These are phyloP conservation scores for Dittrichia graveolens DNA, from an alignment of 129 eudicot species.

Conservation along the genomic window DNA sequence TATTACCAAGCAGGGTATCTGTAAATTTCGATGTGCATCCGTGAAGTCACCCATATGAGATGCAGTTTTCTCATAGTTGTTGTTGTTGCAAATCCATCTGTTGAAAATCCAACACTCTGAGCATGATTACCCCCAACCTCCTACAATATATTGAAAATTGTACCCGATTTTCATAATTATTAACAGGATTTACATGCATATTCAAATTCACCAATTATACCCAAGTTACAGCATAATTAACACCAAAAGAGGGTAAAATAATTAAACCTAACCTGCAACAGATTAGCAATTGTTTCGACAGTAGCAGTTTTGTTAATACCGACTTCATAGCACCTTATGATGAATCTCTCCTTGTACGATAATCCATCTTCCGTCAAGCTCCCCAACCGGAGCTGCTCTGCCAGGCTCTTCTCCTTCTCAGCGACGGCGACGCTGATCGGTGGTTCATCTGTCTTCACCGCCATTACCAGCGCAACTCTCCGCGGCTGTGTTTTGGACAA, in stretches of 20 bases:
- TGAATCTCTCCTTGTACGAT: slow-evolving; percentile 83
- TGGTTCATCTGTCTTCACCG: slow-evolving; percentile 31
- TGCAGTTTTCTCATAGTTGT: slow-evolving; percentile 83
- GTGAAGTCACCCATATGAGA: slow-evolving; percentile 97
- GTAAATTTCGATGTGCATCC: slow-evolving; percentile 93
- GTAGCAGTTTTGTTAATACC: slow-evolving; percentile 95
- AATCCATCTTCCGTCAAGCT: slow-evolving; percentile 81
- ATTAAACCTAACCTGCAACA: slow-evolving; percentile 62
- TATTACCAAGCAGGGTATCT: slow-evolving; percentile 91
- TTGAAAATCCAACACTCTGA: slow-evolving; percentile 92
- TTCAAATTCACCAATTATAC: slow-evolving; percentile 6
- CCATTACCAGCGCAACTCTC: slow-evolving; percentile 36
- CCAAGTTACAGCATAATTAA: background rate
- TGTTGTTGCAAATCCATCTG: slow-evolving; percentile 96
- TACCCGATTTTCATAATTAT: background rate
- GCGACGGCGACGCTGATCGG: slow-evolving; percentile 10
- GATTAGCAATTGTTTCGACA: slow-evolving; percentile 91
- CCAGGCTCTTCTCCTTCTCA: slow-evolving; percentile 43
- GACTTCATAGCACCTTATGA: slow-evolving; percentile 88
- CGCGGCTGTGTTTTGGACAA: slow-evolving; percentile 16
- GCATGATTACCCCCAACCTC: slow-evolving; percentile 99
- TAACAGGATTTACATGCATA: slow-evolving; percentile 15
- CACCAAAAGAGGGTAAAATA: background rate
- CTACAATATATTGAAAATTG: slow-evolving; percentile 39
- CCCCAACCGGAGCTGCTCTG: slow-evolving; percentile 77